Percentiles rank a stretch among this genome's conserved stretches.
phyloP scores from a whole-genome alignment of 2,329 filamentous ascomycete genomes.

The Exophiala xenobiotica region DNA sequence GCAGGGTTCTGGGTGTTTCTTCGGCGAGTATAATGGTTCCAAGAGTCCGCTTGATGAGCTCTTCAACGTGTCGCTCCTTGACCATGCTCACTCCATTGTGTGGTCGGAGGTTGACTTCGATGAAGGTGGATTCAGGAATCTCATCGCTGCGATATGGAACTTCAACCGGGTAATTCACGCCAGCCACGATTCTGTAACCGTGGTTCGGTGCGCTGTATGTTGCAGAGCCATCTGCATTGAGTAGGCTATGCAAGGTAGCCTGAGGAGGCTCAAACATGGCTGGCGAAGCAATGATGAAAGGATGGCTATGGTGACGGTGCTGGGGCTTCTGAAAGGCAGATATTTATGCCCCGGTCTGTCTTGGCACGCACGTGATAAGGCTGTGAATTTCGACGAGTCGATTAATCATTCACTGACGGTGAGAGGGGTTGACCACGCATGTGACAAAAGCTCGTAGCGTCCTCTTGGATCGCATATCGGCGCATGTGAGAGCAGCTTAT shows the following conservation, averaged over 20 bases:
- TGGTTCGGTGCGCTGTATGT: slow-evolving; percentile 49
- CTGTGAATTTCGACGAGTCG: background rate
- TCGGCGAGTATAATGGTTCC: slow-evolving; percentile 43
- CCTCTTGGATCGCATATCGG: background rate
- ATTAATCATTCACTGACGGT: background rate
- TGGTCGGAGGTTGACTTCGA: slow-evolving; percentile 88
- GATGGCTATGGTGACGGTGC: background rate
- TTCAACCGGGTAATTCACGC: slow-evolving; percentile 91
- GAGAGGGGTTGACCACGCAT: background rate
- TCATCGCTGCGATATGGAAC: slow-evolving; percentile 79
- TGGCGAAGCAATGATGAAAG: slow-evolving; percentile 10
- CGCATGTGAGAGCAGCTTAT: too few relatives aligned
- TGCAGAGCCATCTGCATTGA: slow-evolving; percentile 28
- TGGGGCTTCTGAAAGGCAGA: background rate
- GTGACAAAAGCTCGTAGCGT: background rate
- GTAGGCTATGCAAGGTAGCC: slow-evolving; percentile 23
- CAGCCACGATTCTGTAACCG: slow-evolving; percentile 78
- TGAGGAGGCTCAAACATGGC: slow-evolving; percentile 16
- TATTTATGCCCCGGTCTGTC: background rate
- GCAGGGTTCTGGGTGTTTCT: slow-evolving; percentile 43
- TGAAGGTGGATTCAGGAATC: slow-evolving; percentile 81
- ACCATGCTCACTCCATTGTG: slow-evolving; percentile 82
- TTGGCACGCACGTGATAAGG: slow-evolving; percentile 2
- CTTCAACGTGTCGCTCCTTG: slow-evolving; percentile 79
- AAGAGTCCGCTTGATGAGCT: slow-evolving; percentile 40